Evolutionary conservation across 2,329 filamentous ascomycete species (phyloP), one percentile per base, ranked within the genome.

Genomic region (Simplicillium aogashimaense): DNA sequence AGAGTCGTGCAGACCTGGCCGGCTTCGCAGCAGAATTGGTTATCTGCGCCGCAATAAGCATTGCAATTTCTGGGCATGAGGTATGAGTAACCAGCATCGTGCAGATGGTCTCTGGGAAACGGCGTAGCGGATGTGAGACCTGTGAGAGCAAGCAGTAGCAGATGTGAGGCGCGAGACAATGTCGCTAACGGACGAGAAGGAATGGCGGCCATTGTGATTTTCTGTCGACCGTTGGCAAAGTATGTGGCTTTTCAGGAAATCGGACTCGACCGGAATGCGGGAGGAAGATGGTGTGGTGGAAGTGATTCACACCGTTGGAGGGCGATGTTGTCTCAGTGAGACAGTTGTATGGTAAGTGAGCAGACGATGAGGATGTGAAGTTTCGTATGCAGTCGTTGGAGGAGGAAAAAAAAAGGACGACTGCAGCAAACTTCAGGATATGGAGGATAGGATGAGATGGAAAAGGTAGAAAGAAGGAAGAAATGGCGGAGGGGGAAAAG

Each of bases 1-100:
- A 61, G 42, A 6, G 75, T 79, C 42, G 65, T 69, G 63, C 76
- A 80, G 28, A 59, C 51, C 51, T 74, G 57, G 39, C 61, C 63
- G 40, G 57, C 48, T 16, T 54, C 55, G 51, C 76, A 81, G 60
- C 76, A 80, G 56, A 69, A 70, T 53, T 74, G 66, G 49, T 70
- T 70, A 40, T 74, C 58, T 38, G 60, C 56, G 45, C 76, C 76
- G 57, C 76, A 81, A 57, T 69, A 69, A 29, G 65, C 55, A 35
- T 57, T 63, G 60, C 75, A 78, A 41, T 54, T 57, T 45, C 72
- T 66, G 15, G 57, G 60, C 60, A 68, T 61, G 32, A 78, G 65
- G 45, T 64, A 76, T 41, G 67, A 68, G 50, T 64, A 68, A 48
- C 71, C 72, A 25, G 48, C 43, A 50, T 68, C 67, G 50, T 69